A percentile compares a stretch with the other conserved stretches of the same genome.
These are phyloP conservation scores for Eucommia ulmoides DNA, from an alignment of 257 asterid genomes.

Conservation along the genomic window DNA sequence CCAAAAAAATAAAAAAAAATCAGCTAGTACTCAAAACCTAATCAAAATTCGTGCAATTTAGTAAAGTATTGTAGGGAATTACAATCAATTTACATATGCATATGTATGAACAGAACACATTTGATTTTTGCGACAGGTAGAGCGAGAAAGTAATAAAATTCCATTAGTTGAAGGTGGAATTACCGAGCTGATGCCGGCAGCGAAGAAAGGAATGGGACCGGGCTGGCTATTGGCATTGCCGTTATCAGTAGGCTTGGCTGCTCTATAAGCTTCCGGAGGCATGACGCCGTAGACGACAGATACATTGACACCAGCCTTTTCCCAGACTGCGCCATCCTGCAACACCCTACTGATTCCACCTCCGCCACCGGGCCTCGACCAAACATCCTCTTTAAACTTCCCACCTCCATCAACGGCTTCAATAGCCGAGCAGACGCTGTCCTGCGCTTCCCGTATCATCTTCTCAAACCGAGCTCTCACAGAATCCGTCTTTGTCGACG, in stretches of 20 bases:
- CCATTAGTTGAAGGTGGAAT: slow-evolving; percentile 7
- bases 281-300: slow-evolving; percentile 93
- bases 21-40: no score
- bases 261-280: slow-evolving; percentile 99
- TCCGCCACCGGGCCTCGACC: slow-evolving; percentile 99
- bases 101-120: no score
- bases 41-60: no score
- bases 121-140: no score
- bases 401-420: slow-evolving; percentile 66
- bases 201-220: slow-evolving; percentile 83
- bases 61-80: no score
- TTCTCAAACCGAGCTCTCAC: slow-evolving; percentile 72
- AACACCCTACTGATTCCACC: slow-evolving; percentile 97
- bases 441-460: slow-evolving; percentile 87
- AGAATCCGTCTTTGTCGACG: slow-evolving; percentile 22
- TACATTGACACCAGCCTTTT: slow-evolving; percentile 94
- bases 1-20: no score
- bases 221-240: slow-evolving; percentile 69
- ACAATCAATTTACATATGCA: no score
- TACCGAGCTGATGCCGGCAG: slow-evolving; percentile 98
- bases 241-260: slow-evolving; percentile 68
- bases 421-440: slow-evolving; percentile 59
- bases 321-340: slow-evolving; percentile 89
- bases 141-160: neutral
- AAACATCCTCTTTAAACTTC: slow-evolving; percentile 75